Percentiles rank a stretch among this genome's conserved stretches.
phyloP scores from a whole-genome alignment of 768 basidiomycete genomes.

The Punctularia strigosozonata region DNA sequence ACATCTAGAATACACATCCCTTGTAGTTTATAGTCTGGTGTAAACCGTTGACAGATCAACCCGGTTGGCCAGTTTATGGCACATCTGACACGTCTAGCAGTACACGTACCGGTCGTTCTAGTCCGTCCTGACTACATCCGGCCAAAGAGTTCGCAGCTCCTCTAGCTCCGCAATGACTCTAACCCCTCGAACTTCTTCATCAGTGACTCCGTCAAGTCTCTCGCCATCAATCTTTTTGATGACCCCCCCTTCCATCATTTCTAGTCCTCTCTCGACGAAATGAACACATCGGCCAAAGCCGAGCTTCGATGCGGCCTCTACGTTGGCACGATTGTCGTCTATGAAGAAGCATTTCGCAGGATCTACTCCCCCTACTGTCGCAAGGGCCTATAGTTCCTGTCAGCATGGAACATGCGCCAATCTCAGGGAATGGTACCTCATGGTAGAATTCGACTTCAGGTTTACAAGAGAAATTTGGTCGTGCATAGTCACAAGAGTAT shows the following conservation, averaged over 20 bases:
- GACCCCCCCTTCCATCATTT: slow-evolving; percentile 51
- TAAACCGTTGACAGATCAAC: background rate
- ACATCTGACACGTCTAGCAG: background rate
- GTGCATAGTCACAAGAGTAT: slow-evolving; percentile 67
- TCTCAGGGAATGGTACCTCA: slow-evolving; percentile 26
- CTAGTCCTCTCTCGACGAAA: slow-evolving; percentile 60
- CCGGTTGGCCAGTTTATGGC: background rate
- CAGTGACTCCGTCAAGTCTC: slow-evolving; percentile 23
- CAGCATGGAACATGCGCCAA: slow-evolving; percentile 2
- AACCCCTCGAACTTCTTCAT: slow-evolving; percentile 31
- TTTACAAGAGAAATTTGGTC: slow-evolving; percentile 64
- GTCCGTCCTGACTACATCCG: slow-evolving; percentile 46
- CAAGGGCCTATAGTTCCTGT: slow-evolving; percentile 36
- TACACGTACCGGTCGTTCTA: background rate
- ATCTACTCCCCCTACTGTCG: slow-evolving; percentile 45
- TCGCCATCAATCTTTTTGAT: slow-evolving; percentile 29
- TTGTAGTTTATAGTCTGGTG: slow-evolving; percentile 2
- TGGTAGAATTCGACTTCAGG: slow-evolving; percentile 65
- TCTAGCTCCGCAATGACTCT: slow-evolving; percentile 45
- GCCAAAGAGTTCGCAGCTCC: slow-evolving; percentile 61
- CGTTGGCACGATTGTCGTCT: slow-evolving; percentile 65
- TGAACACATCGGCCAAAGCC: slow-evolving; percentile 71
- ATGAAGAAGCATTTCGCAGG: slow-evolving; percentile 67
- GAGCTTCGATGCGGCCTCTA: slow-evolving; percentile 48
- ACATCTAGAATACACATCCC: background rate